These are phyloP conservation scores for Chytriomyces sp. DNA, from an alignment of 192 early-diverging fungal genomes.

Conservation along the genomic window DNA sequence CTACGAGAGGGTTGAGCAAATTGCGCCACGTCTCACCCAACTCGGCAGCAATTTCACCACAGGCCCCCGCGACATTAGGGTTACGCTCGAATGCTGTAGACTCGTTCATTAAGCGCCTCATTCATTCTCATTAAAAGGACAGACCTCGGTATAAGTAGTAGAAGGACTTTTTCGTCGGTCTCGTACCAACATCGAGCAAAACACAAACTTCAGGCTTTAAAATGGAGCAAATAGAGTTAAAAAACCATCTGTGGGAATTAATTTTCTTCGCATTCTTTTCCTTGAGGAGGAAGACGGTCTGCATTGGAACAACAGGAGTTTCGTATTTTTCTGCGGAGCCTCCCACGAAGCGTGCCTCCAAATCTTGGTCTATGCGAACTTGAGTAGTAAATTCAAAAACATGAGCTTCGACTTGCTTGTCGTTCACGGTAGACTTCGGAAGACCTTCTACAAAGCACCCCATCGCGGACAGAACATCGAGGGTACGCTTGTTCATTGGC, in stretches of 20 bases:
- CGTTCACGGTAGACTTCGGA: conserved; percentile 42
- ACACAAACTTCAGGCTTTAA: conserved; percentile 54
- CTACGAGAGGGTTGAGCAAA: conserved; percentile 72
- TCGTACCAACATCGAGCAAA: conserved; percentile 73
- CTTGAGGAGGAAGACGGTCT: conserved; percentile 85
- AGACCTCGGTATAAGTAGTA: conserved; percentile 68
- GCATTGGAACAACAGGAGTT: conserved; percentile 28
- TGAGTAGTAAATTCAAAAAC: conserved; percentile 60
- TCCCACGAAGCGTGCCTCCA: conserved; percentile 57
- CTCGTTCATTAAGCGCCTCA: neutral
- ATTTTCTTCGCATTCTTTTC: conserved; percentile 91
- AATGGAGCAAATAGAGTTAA: conserved; percentile 53
- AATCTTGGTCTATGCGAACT: conserved; percentile 59
- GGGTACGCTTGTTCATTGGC: conserved; percentile 68
- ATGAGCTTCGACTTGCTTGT: conserved; percentile 50
- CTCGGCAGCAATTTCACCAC: conserved; percentile 78
- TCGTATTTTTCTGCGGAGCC: neutral
- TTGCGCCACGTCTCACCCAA: conserved; percentile 59
- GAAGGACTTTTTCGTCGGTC: conserved; percentile 66
- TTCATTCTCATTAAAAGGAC: neutral
- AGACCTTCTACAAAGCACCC: conserved; percentile 61
- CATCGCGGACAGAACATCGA: conserved; percentile 67
- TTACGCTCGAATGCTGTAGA: conserved; percentile 70
- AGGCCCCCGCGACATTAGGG: conserved; percentile 73
- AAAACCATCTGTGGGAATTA: conserved; percentile 72